Conservation (phyloP, 2,329 filamentous ascomycete genomes). For the Colletotrichum chlorophyti region DNA sequence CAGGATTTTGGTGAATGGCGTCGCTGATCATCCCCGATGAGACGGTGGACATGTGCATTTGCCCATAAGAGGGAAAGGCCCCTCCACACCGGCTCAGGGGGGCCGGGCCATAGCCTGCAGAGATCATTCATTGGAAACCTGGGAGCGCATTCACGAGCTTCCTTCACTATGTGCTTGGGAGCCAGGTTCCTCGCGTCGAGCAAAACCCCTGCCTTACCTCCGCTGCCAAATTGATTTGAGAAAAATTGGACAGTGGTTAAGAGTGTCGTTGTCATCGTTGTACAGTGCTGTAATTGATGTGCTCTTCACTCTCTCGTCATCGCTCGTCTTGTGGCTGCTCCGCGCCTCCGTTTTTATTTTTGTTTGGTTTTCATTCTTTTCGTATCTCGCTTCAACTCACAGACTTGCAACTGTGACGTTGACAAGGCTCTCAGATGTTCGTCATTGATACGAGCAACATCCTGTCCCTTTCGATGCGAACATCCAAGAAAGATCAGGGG, state of each 20-base stretch:
- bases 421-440: neutral
- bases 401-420: neutral
- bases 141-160: slow-evolving; percentile 16
- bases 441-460: neutral
- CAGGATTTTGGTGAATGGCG: slow-evolving; percentile 10
- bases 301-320: neutral
- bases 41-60: slow-evolving; percentile 7
- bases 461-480: neutral
- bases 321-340: neutral
- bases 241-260: neutral
- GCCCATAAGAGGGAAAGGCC: slow-evolving; percentile 18
- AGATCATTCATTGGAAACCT: slow-evolving; percentile 23
- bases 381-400: neutral
- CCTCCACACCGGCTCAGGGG: slow-evolving; percentile 19
- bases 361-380: neutral
- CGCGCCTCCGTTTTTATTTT: neutral
- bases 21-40: slow-evolving; percentile 21
- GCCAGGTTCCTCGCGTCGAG: slow-evolving; percentile 8
- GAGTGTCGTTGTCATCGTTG: neutral
- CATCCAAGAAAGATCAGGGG: slow-evolving; percentile 18
- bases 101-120: slow-evolving; percentile 17
- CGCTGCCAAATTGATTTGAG: slow-evolving; percentile 15
- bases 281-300: too few relatives aligned
- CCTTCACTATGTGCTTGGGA: neutral
- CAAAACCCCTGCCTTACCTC: slow-evolving; percentile 7